A percentile compares a stretch with the other conserved stretches of the same genome.
Evolutionary conservation across 305 asterid species (phyloP).

Genomic region (Solanum hybrid): DNA sequence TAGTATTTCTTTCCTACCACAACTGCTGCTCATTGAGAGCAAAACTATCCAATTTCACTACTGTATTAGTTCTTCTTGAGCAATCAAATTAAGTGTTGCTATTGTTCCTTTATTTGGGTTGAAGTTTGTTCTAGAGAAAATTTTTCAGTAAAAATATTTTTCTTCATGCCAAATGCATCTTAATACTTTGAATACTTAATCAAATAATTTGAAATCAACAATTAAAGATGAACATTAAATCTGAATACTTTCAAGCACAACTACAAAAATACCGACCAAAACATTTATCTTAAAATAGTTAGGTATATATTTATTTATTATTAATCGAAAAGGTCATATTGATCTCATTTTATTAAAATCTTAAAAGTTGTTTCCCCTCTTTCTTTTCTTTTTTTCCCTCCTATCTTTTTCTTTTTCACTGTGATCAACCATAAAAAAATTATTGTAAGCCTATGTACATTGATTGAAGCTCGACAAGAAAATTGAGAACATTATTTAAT

Average conservation of each 20-base stretch:
- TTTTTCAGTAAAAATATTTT: no score
- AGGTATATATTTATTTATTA: background rate
- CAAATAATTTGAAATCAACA: background rate
- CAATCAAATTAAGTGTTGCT: background rate
- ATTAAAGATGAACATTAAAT: no score
- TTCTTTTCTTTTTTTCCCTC: background rate
- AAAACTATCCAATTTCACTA: background rate
- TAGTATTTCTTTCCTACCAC: background rate
- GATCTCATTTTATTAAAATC: background rate
- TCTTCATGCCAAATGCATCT: background rate
- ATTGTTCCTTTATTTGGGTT: background rate
- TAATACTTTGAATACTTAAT: background rate
- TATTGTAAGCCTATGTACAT: background rate
- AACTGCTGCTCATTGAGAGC: background rate
- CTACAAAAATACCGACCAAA: background rate
- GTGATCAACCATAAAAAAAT: background rate
- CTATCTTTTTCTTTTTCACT: background rate
- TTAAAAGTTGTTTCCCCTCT: background rate
- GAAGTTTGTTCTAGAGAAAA: background rate
- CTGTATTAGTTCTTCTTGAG: background rate
- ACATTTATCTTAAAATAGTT: background rate
- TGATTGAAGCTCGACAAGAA: background rate
- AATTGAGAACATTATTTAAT: background rate
- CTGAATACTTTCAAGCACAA: background rate
- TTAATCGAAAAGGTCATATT: background rate